Percentiles rank a stretch among this genome's conserved stretches.
phyloP scores from a whole-genome alignment of 352 stramenopile species.

The Ophiocytium majus region DNA sequence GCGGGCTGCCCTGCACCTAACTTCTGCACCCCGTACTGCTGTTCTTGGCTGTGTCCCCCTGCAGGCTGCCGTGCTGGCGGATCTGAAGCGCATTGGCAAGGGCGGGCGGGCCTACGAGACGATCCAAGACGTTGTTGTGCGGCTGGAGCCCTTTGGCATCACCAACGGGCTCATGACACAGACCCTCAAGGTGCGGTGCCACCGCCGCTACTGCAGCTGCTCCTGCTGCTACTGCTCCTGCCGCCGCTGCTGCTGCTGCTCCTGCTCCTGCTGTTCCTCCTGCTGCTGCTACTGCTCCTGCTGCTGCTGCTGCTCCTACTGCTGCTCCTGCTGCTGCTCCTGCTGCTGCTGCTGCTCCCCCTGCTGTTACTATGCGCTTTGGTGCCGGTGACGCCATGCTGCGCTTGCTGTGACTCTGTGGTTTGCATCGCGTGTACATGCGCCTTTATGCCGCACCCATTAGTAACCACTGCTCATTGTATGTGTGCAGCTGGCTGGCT shows the following conservation, averaged over 20 bases:
- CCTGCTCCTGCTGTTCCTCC: background rate
- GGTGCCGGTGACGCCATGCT: too few relatives aligned
- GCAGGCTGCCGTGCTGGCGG: background rate
- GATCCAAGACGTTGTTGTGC: slow-evolving; percentile 45
- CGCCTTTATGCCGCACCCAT: too few relatives aligned
- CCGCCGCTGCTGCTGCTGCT: background rate
- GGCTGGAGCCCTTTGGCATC: slow-evolving; percentile 57
- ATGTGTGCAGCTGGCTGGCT: background rate
- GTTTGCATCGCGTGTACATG: too few relatives aligned
- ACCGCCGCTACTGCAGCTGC: background rate
- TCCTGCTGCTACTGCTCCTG: too few relatives aligned
- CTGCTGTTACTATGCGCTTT: background rate
- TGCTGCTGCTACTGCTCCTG: background rate
- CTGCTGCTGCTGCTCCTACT: background rate
- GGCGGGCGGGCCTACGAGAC: background rate
- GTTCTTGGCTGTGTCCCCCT: too few relatives aligned
- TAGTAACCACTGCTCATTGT: background rate
- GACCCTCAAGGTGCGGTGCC: slow-evolving; percentile 47
- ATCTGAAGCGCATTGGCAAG: slow-evolving; percentile 20
- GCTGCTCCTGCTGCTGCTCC: background rate
- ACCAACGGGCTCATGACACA: slow-evolving; percentile 57
- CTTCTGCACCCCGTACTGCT: too few relatives aligned
- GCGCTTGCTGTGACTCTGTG: too few relatives aligned
- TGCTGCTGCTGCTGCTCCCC: background rate
- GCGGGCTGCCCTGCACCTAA: too few relatives aligned